Base-by-base conservation (phyloP, 495 filamentous ascomycete genomes). In the Bryoglossum gracile region DNA sequence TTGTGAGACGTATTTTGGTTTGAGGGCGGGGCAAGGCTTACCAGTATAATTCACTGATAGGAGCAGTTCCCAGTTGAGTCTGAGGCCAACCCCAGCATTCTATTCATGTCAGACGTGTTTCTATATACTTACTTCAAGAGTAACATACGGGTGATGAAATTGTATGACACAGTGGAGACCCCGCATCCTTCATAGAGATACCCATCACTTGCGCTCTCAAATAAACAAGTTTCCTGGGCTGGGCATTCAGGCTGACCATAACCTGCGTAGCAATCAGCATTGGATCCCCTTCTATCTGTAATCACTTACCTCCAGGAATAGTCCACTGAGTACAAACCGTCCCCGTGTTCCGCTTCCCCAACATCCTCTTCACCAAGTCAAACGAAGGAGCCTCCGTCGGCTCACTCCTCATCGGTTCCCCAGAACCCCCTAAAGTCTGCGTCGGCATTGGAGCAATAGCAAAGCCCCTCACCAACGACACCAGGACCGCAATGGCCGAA, bases 251-350 rank as follows among this genome's bases (percentile, higher is more conserved):
- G 55, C 22, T 50, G 45, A n/a, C 46, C 55, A 33, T 32, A 47
- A 14, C 51, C 51, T 54, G 16, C n/a, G 5, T 6, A 21, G 17
- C 2, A 39, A 28, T 46, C 25, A 46, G 42, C 33, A 30, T 1
- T 2, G n/a, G 4, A 26, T 11, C 21, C n/a, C 13, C 8, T 18
- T 32, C 33, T 36, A 3, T 35, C 3, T 8, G n/a, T 1, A n/a
- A 35, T 4, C 1, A 45, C 42, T 2, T 13, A 50, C 50, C 50
- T 36, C 50, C 55, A 26, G 50, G 46, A 6, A 57, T 58, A 4
- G 55, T 54, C 55, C 55, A 58, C 22, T 58, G 50, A n/a, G 41
- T 50, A 35, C 50, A 58, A 13, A 25, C 28, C 50, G 49, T 57
- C 8, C 46, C 54, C 11, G 32, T 17, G 21, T 22, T 34, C 14